Base-by-base conservation (phyloP, 2,329 filamentous ascomycete genomes). In the Fusarium pilosicola region DNA sequence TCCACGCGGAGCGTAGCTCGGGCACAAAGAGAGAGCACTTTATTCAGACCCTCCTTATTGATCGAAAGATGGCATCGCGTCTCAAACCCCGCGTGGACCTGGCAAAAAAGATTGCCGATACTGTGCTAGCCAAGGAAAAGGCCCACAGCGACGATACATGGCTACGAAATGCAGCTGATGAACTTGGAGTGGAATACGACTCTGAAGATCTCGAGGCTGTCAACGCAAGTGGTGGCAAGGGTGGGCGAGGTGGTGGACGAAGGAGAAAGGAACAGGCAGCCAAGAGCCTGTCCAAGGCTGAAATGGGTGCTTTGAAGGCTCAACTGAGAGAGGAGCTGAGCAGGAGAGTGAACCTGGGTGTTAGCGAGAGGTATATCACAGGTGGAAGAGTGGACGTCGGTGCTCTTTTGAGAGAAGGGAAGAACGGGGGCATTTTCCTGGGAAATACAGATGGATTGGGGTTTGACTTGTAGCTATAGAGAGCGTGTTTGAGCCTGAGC, bases 181-280 rank as follows among this genome's bases (percentile, higher is more conserved):
- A 98, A 73, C 87, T 99, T 0, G 96, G 96, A 2, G 94, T 98
- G 1, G 96, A 98, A 59, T 97, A 97, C 80, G 95, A 98, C 79
- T 93, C 91, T 68, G 95, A 97, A 41, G 94, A 97, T 51, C 92
- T 97, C 70, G 93, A 93, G 74, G 94, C 96, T 39, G 93, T 94
- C 46, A 92, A 95, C 65, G 92, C 87, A 44, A 87, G 86, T 13
- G 89, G 91, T 12, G 87, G 86, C 61, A 87, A 88, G 78, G 88
- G 89, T 55, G 92, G 93, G 1, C 87, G 94, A 41, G 94, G 94
- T 13, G 90, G 89, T 44, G 92, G 93, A 2, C 85, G 94, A 45
- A 93, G 92, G 83, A 87, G 90, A 83, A 93, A 93, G 83, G 92
- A 96, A 80, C 90, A 92, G 78, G 90, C 92, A 82, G 91, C 91